Base-by-base conservation (phyloP, 169 alveolate species). In the Plasmodium malariae region DNA sequence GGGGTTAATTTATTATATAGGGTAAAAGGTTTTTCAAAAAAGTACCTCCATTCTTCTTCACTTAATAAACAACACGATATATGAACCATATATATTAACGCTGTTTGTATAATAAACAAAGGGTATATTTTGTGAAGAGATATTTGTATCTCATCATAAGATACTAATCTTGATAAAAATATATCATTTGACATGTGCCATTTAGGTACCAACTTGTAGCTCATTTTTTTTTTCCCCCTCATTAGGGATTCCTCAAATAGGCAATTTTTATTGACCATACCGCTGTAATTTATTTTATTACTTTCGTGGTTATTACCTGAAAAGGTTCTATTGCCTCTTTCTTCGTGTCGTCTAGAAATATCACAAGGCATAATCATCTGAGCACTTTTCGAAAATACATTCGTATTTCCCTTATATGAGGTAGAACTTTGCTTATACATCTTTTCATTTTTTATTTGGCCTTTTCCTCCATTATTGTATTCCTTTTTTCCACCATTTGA, bases 141-240 rank as follows among this genome's bases (percentile, higher is more conserved):
- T 69, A 86, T 86, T 7, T 86, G 92, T 21, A 86, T 86, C 70
- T 86, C 92, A 59, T 86, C 92, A 86, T 69, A 70, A 11, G 92
- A 86, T 28, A 86, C 67, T 65, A 86, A 17, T 86, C 92, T 59
- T n/a, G 92, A 86, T 48, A 86, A 57, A 86, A 70, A 86, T 60
- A 86, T 57, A 86, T 86, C 92, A 86, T 86, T 86, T 17, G 86
- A 86, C 78, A 43, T 36, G 48, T 86, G 92, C 92, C 92, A 86
- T 48, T 86, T 86, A n/a, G 92, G 92, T 49, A 86, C 62, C 26
- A 24, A 19, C 57, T 86, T 86, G 63, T 86, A 86, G 6, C 78
- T 37, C 87, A 86, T 69, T 49, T 86, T 86, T 70, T 86, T 86
- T 21, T 24, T 78, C 30, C 17, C 45, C 37, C 37, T 78, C 24